Base-by-base conservation (phyloP, 1,139 yeast species). In the Candida labiduridarum region DNA sequence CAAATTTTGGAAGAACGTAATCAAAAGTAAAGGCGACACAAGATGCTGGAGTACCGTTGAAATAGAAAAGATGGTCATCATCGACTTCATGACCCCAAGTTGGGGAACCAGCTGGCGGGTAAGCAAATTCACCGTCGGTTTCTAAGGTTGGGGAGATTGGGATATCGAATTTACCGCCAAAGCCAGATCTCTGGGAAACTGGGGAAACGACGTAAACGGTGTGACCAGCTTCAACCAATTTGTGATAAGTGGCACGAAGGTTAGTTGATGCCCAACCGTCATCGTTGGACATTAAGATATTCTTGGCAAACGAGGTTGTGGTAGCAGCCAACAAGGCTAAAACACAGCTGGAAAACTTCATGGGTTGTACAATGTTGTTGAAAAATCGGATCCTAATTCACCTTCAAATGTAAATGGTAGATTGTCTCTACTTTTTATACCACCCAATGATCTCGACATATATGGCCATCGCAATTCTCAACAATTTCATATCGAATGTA, bases 261-360 rank as follows among this genome's bases (percentile, higher is more conserved):
- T 81, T 80, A 51, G 85, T 80, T 29, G 85, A 68, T 25, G 76
- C 77, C 82, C 82, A 82, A 36, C 83, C 78, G 60, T 82, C 87
- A 65, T 82, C 87, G 60, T 82, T 82, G 57, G 85, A 75, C 53
- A 82, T 69, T 51, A 82, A 65, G 58, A 82, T 81, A 66, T 76
- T 81, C 63, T 81, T 75, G 49, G 72, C 68, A 8, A 62, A 40
- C 43, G 57, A 56, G 47, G 55, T 49, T 36, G 64, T 46, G 31
- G 60, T 49, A 10, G 46, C 25, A n/a, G 38, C 30, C 14, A 44
- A 44, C 14, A 44, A 35, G 35, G 25, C 34, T 14, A 35, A 25
- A 31, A 46, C 29, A 8, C 52, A n/a, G 18, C 54, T 41, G 34
- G 48, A 31, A 16, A 44, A 44, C 15, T 44, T 36, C 46, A 44